Evolutionary conservation across 2,329 filamentous ascomycete genomes (phyloP), one percentile per base, ranked within the genome.

Genomic region (Beauveria bassiana): DNA sequence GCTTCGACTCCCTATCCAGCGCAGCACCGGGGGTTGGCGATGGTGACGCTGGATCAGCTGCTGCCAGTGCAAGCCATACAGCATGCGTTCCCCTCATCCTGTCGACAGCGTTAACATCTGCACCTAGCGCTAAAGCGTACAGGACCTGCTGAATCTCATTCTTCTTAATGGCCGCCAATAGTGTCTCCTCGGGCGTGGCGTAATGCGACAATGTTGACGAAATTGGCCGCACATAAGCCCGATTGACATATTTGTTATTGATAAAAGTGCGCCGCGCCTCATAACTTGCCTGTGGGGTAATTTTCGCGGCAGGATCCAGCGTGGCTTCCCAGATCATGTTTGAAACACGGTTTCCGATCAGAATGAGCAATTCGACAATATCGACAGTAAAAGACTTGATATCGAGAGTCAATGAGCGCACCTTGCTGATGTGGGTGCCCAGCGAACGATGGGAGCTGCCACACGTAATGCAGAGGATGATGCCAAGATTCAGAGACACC

Each of bases 401-500:
- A 71, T 99, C 95, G 47, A 99, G 82, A 0, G 95, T 99, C 47
- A 99, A 82, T 14, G 95, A 98, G 59, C 95, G 89, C 46, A 99
- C 86, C 77, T 99, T 99, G 74, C 92, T 96, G 70, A 99, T 97
- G 73, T 99, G 95, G 1, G 95, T 99, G 14, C 95, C 95, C 3
- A 99, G 82, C 1, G 93, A 98, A 47, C 95, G 87, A 74, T 99
- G 95, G 64, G 99, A 97, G 65, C 95, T 95, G 71, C 93, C 96
- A 76, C 95, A 99, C 74, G 99, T 93, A 71, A 97, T 97, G 77
- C 95, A 99, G 22, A 99, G 83, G 59, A 99, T 88, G 63, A 99
- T 96, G 51, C 91, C 95, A 5, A 99, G 81, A 69, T 99, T 99
- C 75, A 99, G 96, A 0, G 95, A 98, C 31, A 98, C 95, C 95